Conservation (phyloP, 345 rosid species). For the Hypericum perforatum region DNA sequence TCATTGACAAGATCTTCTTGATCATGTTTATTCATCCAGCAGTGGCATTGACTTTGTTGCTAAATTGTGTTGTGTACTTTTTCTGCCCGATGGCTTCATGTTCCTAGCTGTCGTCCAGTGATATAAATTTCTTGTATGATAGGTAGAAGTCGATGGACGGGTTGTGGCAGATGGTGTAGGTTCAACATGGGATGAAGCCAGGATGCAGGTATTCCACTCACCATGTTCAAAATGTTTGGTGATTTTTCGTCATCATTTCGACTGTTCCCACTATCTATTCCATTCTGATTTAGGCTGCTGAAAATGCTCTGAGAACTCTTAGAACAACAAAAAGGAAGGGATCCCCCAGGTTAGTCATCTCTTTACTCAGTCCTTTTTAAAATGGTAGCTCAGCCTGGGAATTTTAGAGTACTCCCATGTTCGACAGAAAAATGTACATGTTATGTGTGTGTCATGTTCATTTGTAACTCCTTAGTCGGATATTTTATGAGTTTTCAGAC, state of each 20-base stretch:
- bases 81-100: conserved; percentile 5
- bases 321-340: conserved; percentile 62
- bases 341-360: conserved; percentile 65
- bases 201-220: conserved; percentile 48
- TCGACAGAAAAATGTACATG: too few relatives aligned
- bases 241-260: background rate
- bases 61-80: background rate
- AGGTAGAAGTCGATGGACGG: conserved; percentile 96
- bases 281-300: conserved; percentile 61
- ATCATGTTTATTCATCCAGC: too few relatives aligned
- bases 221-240: background rate
- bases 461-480: too few relatives aligned
- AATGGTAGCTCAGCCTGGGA: background rate
- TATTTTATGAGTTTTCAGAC: too few relatives aligned
- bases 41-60: too few relatives aligned
- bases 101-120: conserved; percentile 1
- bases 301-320: conserved; percentile 63
- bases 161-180: conserved; percentile 80
- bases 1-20: too few relatives aligned
- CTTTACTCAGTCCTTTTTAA: conserved; percentile 4
- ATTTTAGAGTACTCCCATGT: background rate
- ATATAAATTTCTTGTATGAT: conserved; percentile 9
- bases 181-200: conserved; percentile 90
- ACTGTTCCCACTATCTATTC: conserved; percentile 9
- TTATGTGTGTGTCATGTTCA: too few relatives aligned